Base-by-base conservation (phyloP, 345 rosid species). In the Theobroma cacao region DNA sequence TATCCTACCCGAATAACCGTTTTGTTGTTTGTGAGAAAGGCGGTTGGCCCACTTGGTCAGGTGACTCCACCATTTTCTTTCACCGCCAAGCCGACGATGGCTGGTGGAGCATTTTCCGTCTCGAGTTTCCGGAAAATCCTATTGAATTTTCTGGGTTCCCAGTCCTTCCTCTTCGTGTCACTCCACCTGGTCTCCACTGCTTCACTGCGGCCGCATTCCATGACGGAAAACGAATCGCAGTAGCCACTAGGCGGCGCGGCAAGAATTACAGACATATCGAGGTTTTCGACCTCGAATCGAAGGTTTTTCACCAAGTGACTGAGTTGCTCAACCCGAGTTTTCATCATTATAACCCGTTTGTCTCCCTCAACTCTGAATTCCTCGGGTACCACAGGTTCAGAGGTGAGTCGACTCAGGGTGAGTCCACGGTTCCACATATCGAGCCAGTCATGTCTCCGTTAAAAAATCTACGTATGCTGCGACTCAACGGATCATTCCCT, bases 121-220 rank as follows among this genome's bases (percentile, higher is more conserved):
- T 87, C 0, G 88, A 82, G 48, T 53, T 95, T 50, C 80, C 88
- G 13, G 80, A 47, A 2, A 86, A 78, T 77, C 17, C 81, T 26
- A 66, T 48, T 9, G 79, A 76, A 15, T 45, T 41, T 53, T 30
- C 86, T 8, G 72, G 28, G 14, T 83, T 77, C 52, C 90, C 89
- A 15, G 14, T 53, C 18, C 55, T 78, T 40, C 87, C 94, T 43
- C 9, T 75, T 52, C 88, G 97, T 15, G 82, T 95, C 80, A 93
- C 97, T 59, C 99, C 98, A 6, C 81, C 96, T 2, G 97, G 98
- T 0, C 88, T 93, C 31, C 99, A 93, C 82, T 95, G 98, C 78
- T 93, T 93, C 84, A 95, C 97, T 73, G 97, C 99, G 15, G 92
- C 94, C 1, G 92, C 96, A 68, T 84, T 92, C 80, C 87, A 84